Evolutionary conservation across 768 basidiomycete species (phyloP), one percentile per base, ranked within the genome.

Genomic region (Aureoboletus auriporus): DNA sequence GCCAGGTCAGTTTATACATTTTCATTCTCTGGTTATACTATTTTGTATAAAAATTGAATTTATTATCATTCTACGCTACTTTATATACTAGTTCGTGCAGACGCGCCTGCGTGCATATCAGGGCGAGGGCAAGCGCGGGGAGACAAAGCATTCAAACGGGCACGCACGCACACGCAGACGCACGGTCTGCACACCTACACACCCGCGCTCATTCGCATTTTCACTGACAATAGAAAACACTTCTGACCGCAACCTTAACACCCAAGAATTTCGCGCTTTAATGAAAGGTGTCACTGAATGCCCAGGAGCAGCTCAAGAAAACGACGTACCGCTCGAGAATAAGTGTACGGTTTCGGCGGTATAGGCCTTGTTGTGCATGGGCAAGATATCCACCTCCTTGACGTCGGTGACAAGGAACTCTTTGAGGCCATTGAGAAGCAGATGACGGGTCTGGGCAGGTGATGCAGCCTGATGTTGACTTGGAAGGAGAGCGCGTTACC

Each of bases 301-400:
- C 9, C 29, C 29, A 38, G 20, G 12, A 17, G n/a, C 20, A 9
- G 20, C 20, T 41, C 16, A 16, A 34, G 8, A 4, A 20, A 69
- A 74, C 37, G 35, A 51, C 60, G 2, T 54, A 89, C 86, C 93
- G 80, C 72, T 94, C 92, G 43, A 98, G 74, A 60, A 99, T 93
- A 49, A 79, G 73, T 46, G 84, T 84, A 59, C 96, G 89, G 80
- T 98, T 97, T 69, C 91, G 86, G 77, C 89, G 42, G 93, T 86
- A 67, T 87, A 98, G 63, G 75, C 86, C 77, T 91, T 91, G 83
- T 92, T 94, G 82, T 97, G 94, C 93, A 97, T 94, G 44, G 97
- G 78, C 54, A 97, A 85, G 60, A 98, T 82, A 62, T 98, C 93
- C 53, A 99, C 72, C 69, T 98, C 94, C 69, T 86, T 82, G 46